Evolutionary conservation across 805 yeast genomes (phyloP), one percentile per base, ranked within the genome.

Genomic region (Wickerhamiella slavikovae): DNA sequence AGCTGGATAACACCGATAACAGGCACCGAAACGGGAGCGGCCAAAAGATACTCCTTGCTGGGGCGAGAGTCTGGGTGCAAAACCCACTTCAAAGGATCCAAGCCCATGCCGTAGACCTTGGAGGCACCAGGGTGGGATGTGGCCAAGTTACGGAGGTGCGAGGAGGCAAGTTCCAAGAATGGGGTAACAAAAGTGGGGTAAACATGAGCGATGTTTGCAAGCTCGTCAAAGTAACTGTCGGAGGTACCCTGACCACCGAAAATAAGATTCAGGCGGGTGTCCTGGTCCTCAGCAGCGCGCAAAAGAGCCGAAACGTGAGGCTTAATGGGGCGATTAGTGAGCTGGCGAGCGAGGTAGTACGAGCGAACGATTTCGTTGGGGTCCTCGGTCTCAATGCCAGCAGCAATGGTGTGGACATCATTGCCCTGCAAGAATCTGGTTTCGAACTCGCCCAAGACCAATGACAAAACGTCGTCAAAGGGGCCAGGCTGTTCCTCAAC

Each of bases 241-340:
- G 92, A 73, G 60, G 80, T 85, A 57, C 99, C 99, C 62, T 89
- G 99, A 47, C 99, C 99, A 51, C 99, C 98, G 46, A 85, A 89
- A 42, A 89, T 71, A 38, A 95, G 93, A 35, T 66, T 69, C 33
- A 83, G 54, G 36, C 63, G 60, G 26, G 83, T 78, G 29, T 63
- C 55, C 24, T 62, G 57, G 34, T 62, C 60, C 29, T 58, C 48
- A n/a, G 66, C 66, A 29, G 76, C 69, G 37, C 69, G 62, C 50
- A 80, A 64, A 34, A 85, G 62, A 29, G 75, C 71, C 15, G 71
- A 59, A 29, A 56, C 62, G 37, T 64, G 59, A 38, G 57, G 56
- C 45, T 54, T 52, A 41, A 65, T 58, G 22, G 71, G 65, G 31
- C 62, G 51, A 37, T 59, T 57, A 18, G 63, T 58, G 24, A 63